These are phyloP conservation scores for Penicillium diatomitis DNA, from an alignment of 495 filamentous ascomycete species.

Conservation along the genomic window DNA sequence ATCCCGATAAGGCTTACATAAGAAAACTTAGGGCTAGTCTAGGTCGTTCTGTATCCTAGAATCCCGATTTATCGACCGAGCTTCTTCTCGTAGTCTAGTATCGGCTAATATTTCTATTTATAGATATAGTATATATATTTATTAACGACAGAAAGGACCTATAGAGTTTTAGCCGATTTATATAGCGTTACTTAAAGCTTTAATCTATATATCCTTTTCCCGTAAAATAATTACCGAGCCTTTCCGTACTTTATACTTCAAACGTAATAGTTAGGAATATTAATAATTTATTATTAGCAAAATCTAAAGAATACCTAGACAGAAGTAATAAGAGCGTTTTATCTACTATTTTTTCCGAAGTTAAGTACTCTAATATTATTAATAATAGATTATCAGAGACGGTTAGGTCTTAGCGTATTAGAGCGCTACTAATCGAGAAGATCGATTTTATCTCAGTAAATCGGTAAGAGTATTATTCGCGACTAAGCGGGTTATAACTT, in stretches of 20 bases:
- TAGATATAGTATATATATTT: slow-evolving; percentile 17
- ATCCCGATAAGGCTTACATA: too few species aligned
- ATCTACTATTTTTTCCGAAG: not conserved
- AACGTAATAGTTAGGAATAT: too few species aligned
- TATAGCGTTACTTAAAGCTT: slow-evolving; percentile 7
- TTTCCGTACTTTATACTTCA: too few species aligned
- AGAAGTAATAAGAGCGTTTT: not conserved
- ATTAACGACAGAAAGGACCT: slow-evolving; percentile 6
- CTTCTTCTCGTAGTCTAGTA: slow-evolving; percentile 7
- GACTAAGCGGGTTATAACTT: not conserved
- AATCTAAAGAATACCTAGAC: too few species aligned
- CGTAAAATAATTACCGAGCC: slow-evolving; percentile 2
- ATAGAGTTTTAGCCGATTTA: too few species aligned
- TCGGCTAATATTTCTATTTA: slow-evolving; percentile 14
- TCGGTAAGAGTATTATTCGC: not conserved
- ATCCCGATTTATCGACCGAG: not conserved
- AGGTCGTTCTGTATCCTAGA: slow-evolving; percentile 4
- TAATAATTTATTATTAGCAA: too few species aligned
- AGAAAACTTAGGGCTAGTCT: not conserved
- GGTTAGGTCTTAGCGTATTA: not conserved
- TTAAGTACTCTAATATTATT: not conserved
- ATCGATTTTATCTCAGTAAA: not conserved
- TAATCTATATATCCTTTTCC: slow-evolving; percentile 1
- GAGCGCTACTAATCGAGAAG: not conserved
- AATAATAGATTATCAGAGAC: not conserved